These are phyloP conservation scores for Boletus rubescentipes DNA, from an alignment of 768 basidiomycete genomes.

Conservation along the genomic window DNA sequence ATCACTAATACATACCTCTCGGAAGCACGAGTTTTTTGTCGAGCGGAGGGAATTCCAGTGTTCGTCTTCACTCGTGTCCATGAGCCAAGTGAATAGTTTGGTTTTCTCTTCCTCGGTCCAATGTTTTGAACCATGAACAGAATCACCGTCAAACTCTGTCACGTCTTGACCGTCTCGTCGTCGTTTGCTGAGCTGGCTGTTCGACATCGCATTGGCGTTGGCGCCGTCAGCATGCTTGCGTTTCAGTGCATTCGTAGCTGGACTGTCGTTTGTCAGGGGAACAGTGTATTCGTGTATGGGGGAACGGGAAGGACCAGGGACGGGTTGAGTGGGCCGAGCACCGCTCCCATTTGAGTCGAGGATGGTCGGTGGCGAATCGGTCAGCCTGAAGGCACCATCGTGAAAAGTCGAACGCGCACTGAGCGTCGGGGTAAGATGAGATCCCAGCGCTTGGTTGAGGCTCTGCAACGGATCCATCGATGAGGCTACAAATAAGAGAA, in stretches of 20 bases:
- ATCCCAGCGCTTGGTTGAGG: slow-evolving; percentile 59
- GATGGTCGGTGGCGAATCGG: slow-evolving; percentile 34
- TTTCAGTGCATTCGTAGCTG: slow-evolving; percentile 23
- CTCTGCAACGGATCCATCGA: slow-evolving; percentile 38
- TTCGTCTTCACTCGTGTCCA: slow-evolving; percentile 68
- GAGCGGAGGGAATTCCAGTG: slow-evolving; percentile 78
- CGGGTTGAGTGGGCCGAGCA: slow-evolving; percentile 26
- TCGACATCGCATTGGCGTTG: slow-evolving; percentile 15
- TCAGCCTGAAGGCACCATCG: slow-evolving; percentile 28
- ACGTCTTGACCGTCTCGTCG: slow-evolving; percentile 31
- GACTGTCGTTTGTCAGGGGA: slow-evolving; percentile 28
- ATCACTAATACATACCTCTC: slow-evolving; percentile 50
- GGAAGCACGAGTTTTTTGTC: slow-evolving; percentile 79
- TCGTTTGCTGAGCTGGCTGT: slow-evolving; percentile 29
- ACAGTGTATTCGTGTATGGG: slow-evolving; percentile 35
- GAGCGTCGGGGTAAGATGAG: slow-evolving; percentile 45
- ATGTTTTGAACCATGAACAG: slow-evolving; percentile 69
- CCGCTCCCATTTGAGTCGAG: slow-evolving; percentile 27
- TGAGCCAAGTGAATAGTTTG: slow-evolving; percentile 74
- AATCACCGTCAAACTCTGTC: slow-evolving; percentile 32
- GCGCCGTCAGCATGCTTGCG: slow-evolving; percentile 50
- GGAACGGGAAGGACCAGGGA: slow-evolving; percentile 30
- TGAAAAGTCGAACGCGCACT: slow-evolving; percentile 33
- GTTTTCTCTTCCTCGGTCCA: slow-evolving; percentile 87
- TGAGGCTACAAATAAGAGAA: slow-evolving; percentile 21